These are phyloP conservation scores for Podospora tetraspora DNA, from an alignment of 495 filamentous ascomycete species.

Conservation along the genomic window DNA sequence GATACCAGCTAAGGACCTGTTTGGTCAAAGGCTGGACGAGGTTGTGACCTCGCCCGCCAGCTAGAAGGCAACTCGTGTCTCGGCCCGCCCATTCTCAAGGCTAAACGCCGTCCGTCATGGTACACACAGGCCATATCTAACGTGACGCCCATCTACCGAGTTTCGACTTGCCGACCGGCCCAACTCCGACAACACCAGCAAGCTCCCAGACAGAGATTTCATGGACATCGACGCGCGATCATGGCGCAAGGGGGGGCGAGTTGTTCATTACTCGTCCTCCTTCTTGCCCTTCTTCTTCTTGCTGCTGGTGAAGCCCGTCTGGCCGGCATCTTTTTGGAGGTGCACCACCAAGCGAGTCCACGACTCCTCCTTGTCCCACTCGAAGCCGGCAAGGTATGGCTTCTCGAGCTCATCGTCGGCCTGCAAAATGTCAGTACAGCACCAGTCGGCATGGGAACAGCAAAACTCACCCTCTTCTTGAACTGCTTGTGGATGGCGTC, in stretches of 20 bases:
- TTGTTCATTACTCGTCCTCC: constrained; percentile 43
- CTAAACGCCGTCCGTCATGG: neutral
- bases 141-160: neutral
- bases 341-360: constrained; percentile 71
- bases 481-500: constrained; percentile 91
- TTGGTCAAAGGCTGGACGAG: neutral
- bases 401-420: constrained; percentile 81
- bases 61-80: neutral
- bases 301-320: constrained; percentile 46
- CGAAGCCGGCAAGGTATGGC: constrained; percentile 84
- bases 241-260: constrained; percentile 5
- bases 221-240: neutral
- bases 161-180: constrained; percentile 9
- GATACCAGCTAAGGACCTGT: neutral
- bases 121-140: neutral
- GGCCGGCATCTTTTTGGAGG: constrained; percentile 63
- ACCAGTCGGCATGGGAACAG: neutral
- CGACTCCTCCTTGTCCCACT: constrained; percentile 88
- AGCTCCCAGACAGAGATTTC: constrained; percentile 4
- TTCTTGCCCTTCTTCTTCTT: constrained; percentile 75
- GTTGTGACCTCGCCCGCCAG: neutral
- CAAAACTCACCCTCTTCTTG: constrained; percentile 74
- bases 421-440: constrained; percentile 37
- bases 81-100: neutral
- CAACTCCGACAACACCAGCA: constrained; percentile 5